Evolutionary conservation across 768 basidiomycete genomes (phyloP), one percentile per base, ranked within the genome.

Genomic region (Pisolithus tinctorius): DNA sequence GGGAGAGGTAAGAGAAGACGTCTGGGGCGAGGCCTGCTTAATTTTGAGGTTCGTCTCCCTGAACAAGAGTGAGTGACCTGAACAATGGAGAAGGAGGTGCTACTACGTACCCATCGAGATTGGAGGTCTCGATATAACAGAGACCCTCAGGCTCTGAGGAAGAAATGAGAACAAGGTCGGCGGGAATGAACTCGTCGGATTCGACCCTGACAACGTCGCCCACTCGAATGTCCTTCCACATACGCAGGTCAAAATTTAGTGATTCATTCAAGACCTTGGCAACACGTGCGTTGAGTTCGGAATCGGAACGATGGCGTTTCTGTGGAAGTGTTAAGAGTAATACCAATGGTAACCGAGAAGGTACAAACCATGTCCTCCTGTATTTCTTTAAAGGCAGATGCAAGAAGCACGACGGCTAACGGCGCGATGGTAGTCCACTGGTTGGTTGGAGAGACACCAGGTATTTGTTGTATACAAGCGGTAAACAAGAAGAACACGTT

Each of bases 31-130:
- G 0, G 90, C 90, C 69, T 99, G 93, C 64, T 99, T 99, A 70
- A 99, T 98, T 74, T 98, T 99, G 59, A 99, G 78, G 63, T 98
- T 98, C 4, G 96, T 99, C 73, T 98, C 96, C 25, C 93, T 93
- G 59, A 1, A 10, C 10, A 23, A 14, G 43, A 1, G 6, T 60
- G 54, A 45, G 1, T 14, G 30, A 34, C 25, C 1, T 1, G 13
- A 3, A 3, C 20, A 1, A 52, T 48, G 45, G 39, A 11, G 16
- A 30, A n/a, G 4, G 7, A 41, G 14, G 25, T 29, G 20, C 10
- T 14, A 38, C 36, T 14, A 58, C 71, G 58, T 74, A 94, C 93
- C 95, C 96, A 61, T 99, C 96, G 26, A 99, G 77, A 66, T 99
- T 99, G 6, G 90, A 88, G 0, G 96, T 99, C 69, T 99, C 96